Percentiles rank a stretch among this genome's conserved stretches.
phyloP scores from a whole-genome alignment of 352 stramenopile genomes.

The Phytophthora crassamura region DNA sequence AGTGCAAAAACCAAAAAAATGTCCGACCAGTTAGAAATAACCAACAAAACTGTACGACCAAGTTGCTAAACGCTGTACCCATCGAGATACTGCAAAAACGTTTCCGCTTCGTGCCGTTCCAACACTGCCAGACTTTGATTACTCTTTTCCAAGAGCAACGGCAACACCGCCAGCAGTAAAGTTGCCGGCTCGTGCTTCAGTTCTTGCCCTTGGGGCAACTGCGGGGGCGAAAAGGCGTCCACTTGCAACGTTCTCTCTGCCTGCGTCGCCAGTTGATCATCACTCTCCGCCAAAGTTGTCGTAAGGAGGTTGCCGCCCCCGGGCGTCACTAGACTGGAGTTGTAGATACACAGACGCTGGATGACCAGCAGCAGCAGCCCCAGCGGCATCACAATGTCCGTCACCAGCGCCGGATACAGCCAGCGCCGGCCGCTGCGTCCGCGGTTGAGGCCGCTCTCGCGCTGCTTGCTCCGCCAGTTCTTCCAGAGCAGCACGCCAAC shows the following conservation, averaged over 20 bases:
- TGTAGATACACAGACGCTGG: slow-evolving; percentile 62
- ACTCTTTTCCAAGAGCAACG: slow-evolving; percentile 55
- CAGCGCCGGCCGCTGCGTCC: slow-evolving; percentile 42
- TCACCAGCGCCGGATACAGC: slow-evolving; percentile 74
- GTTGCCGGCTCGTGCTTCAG: slow-evolving; percentile 30
- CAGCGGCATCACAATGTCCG: slow-evolving; percentile 74
- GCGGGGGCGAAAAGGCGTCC: not conserved
- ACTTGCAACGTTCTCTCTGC: slow-evolving; percentile 8
- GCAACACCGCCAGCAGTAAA: slow-evolving; percentile 59
- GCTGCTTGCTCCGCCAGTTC: slow-evolving; percentile 86
- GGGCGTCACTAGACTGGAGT: slow-evolving; percentile 41
- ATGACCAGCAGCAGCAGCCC: slow-evolving; percentile 66
- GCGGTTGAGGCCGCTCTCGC: slow-evolving; percentile 74
- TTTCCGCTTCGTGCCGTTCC: slow-evolving; percentile 51
- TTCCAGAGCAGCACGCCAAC: slow-evolving; percentile 79
- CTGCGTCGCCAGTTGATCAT: slow-evolving; percentile 9
- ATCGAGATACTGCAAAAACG: slow-evolving; percentile 63
- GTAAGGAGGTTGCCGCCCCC: not conserved
- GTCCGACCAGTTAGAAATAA: not conserved
- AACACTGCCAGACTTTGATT: slow-evolving; percentile 69
- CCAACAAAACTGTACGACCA: not conserved
- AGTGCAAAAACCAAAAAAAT: slow-evolving; percentile 9
- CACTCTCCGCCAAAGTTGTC: not conserved
- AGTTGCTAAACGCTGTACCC: slow-evolving; percentile 3
- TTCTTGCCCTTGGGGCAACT: not conserved